These are phyloP conservation scores for Vitis rupestris DNA, from an alignment of 164 flowering plant genomes.

Conservation along the genomic window DNA sequence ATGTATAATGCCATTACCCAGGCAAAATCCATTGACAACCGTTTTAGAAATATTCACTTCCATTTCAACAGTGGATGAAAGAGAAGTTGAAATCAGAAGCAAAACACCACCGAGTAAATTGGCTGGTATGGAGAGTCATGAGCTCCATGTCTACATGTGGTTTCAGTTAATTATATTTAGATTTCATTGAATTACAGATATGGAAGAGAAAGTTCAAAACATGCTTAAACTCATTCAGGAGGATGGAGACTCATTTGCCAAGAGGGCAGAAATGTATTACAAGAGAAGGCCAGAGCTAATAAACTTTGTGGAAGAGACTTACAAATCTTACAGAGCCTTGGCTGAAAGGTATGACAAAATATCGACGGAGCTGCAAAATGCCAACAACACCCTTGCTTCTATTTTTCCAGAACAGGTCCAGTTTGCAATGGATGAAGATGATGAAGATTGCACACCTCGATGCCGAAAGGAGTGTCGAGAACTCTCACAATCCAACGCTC, in stretches of 20 bases:
- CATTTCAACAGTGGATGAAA: not conserved
- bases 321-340: conserved; percentile 56
- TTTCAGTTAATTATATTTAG: too few species aligned
- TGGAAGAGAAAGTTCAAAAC: conserved; percentile 60
- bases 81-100: not conserved
- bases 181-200: conserved; percentile 37
- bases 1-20: too few species aligned
- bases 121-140: not conserved
- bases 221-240: conserved; percentile 51
- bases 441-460: conserved; percentile 30
- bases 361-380: conserved; percentile 62
- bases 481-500: conserved; percentile 20
- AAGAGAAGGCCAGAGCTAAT: conserved; percentile 77
- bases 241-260: conserved; percentile 80
- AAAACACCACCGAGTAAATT: not conserved
- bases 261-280: conserved; percentile 90
- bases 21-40: too few species aligned
- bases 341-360: conserved; percentile 73
- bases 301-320: conserved; percentile 65
- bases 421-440: conserved; percentile 55
- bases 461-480: conserved; percentile 16
- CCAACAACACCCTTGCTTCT: conserved; percentile 64
- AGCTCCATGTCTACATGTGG: not conserved
- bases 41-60: not conserved
- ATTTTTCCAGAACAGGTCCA: conserved; percentile 67